phyloP scores from a whole-genome alignment of 768 basidiomycete species.

The Mycena chlorophos region DNA sequence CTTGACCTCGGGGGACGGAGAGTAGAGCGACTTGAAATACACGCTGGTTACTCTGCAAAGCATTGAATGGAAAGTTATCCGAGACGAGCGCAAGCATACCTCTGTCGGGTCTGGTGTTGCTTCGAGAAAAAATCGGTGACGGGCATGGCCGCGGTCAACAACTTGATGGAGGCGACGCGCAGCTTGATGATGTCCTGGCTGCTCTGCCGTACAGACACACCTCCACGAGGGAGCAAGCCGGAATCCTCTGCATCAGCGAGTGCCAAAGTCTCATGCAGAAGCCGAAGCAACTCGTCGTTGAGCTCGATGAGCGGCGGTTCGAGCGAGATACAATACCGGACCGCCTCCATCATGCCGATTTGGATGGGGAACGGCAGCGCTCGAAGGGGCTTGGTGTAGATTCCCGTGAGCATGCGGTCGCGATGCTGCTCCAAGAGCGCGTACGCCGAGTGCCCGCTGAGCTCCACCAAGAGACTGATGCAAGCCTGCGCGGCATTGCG shows the following conservation, averaged over 20 bases:
- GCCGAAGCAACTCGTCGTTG: conserved; percentile 87
- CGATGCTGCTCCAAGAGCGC: conserved; percentile 85
- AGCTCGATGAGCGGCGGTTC: conserved; percentile 88
- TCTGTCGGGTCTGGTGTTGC: conserved; percentile 81
- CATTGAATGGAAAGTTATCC: not conserved
- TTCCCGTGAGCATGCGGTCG: conserved; percentile 82
- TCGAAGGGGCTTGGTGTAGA: conserved; percentile 95
- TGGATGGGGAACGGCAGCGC: conserved; percentile 94
- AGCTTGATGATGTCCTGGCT: conserved; percentile 82
- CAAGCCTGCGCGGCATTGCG: conserved; percentile 82
- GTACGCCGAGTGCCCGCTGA: conserved; percentile 67
- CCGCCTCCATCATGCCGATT: conserved; percentile 96
- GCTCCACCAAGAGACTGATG: conserved; percentile 73
- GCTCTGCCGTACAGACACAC: conserved; percentile 62
- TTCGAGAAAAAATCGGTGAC: conserved; percentile 90
- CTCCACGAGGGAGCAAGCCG: conserved; percentile 74
- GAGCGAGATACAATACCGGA: conserved; percentile 89
- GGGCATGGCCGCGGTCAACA: conserved; percentile 93
- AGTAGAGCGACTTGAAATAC: conserved; percentile 98
- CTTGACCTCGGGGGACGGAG: conserved; percentile 86
- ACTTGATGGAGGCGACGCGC: conserved; percentile 89
- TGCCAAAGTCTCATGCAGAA: conserved; percentile 91
- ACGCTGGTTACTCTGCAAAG: conserved; percentile 80
- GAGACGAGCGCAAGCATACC: conserved; percentile 45
- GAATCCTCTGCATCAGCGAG: conserved; percentile 93